Base-by-base conservation (phyloP, 2,329 filamentous ascomycete genomes). In the Hortaea sp. region DNA sequence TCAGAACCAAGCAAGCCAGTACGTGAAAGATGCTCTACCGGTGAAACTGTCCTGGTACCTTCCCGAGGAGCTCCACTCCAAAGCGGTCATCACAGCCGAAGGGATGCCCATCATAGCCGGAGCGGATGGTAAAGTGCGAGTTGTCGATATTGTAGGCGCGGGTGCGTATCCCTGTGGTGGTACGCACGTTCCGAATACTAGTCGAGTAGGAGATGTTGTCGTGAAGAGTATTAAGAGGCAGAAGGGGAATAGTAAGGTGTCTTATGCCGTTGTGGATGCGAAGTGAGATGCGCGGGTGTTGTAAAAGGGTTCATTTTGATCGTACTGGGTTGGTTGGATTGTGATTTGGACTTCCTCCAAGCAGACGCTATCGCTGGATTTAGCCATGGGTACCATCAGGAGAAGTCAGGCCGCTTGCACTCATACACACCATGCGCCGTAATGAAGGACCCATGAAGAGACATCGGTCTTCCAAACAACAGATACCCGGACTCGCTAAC, bases 201-300 rank as follows among this genome's bases (percentile, higher is more conserved):
- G 39, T 30, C 13, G 32, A 10, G 39, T 46, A 2, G 44, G 47
- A 2, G 31, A 34, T 27, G 27, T 46, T 11, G 37, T 46, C 27
- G 34, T 49, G 10, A 49, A 43, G 40, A 32, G 44, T n/a, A 46
- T 46, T 10, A 49, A 43, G 29, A 11, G 44, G 12, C 40, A 46
- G 37, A 46, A 49, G 31, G 43, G 44, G 6, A 43, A 29, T 27
- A 49, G 47, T 34, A 49, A 49, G 40, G 31, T 49, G 7, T 49
- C 44, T 3, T 39, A 49, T 32, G 13, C 29, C 10, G 13, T 44
- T 28, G 2, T 7, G 29, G 40, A 42, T 31, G 20, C 11, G 38
- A 4, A 10, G 13, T 40, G 38, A 40, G 20, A 9, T 35, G 20
- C 4, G 20, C 20, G 4, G 4, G 20, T 20, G 4, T 20, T 20